A percentile compares a stretch with the other conserved stretches of the same genome.
phyloP scores from a whole-genome alignment of 345 rosid genomes.

The Moringa oleifera region DNA sequence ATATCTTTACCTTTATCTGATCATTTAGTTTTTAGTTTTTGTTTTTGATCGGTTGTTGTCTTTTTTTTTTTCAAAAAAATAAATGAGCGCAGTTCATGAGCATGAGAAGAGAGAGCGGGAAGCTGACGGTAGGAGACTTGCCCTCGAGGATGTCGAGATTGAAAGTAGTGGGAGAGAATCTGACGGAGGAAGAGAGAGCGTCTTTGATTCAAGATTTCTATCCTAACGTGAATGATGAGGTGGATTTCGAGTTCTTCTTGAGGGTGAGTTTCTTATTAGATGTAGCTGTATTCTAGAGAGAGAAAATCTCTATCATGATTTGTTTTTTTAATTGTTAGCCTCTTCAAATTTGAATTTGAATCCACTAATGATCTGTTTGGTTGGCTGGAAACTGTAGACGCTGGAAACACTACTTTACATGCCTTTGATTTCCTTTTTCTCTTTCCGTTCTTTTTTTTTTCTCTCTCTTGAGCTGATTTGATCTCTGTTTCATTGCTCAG shows the following conservation, averaged over 20 bases:
- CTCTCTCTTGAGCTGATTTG: background rate
- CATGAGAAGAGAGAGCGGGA: slow-evolving; percentile 92
- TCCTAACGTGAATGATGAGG: slow-evolving; percentile 62
- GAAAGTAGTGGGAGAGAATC: slow-evolving; percentile 78
- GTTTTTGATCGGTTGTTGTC: slow-evolving; percentile 1
- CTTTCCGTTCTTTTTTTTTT: background rate
- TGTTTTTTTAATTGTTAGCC: background rate
- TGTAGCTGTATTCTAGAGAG: background rate
- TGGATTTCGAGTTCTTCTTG: slow-evolving; percentile 92
- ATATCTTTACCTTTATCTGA: background rate
- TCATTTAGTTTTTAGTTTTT: background rate
- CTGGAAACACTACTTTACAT: too few relatives aligned
- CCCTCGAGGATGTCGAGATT: slow-evolving; percentile 82
- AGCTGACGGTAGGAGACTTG: slow-evolving; percentile 73
- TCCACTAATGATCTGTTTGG: background rate
- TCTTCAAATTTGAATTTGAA: background rate
- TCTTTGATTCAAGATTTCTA: slow-evolving; percentile 59
- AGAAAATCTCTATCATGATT: background rate
- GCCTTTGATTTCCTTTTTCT: too few relatives aligned
- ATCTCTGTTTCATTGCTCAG: background rate
- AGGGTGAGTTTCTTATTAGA: slow-evolving; percentile 46
- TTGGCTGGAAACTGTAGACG: background rate
- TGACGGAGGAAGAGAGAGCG: slow-evolving; percentile 65
- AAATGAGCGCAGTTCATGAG: slow-evolving; percentile 50
- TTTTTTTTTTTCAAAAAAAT: background rate